Base-by-base conservation (phyloP, 768 basidiomycete species). In the Phylloporus sp. region DNA sequence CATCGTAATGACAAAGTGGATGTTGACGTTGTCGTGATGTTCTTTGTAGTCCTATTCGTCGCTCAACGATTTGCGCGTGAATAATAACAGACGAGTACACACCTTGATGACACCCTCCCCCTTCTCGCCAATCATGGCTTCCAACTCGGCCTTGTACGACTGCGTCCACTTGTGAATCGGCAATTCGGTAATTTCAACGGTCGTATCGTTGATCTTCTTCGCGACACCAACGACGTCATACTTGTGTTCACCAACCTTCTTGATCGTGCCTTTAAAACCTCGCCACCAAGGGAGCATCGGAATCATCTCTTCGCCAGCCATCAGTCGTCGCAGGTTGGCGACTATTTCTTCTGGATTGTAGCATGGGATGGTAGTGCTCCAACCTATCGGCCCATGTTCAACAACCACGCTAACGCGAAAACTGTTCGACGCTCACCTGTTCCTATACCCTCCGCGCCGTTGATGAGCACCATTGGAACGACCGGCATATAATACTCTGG, bases 241-340 rank as follows among this genome's bases (percentile, higher is more conserved):
- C 68, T 88, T 95, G 74, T 92, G 81, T 56, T 92, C 92, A 27
- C 77, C 78, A 27, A 79, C 75, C 51, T 79, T 78, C 69, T 82
- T 90, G 68, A 98, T 86, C 29, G 84, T 76, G 32, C 94, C 94
- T 60, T 84, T 81, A 70, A 94, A 98, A 23, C 95, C 94, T 42
- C 92, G 82, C 88, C 90, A 98, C 96, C 96, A 99, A 3, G 96
- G 96, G 10, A 78, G 71, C 90, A 99, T 98, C 1, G 82, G 77
- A 13, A 83, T 80, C 54, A 84, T 62, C 53, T 90, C 89, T 68
- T 96, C 87, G 33, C 79, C 86, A 3, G 76, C 74, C 89, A 98
- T 94, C 54, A 93, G 69, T 6, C 88, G 76, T 13, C 88, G 83
- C 27, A 99, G 68, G 63, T 98, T 98, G 18, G 74, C 76, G 13